Conservation (phyloP, 1,284 basidiomycete genomes). For the Meripilus lineatus region DNA sequence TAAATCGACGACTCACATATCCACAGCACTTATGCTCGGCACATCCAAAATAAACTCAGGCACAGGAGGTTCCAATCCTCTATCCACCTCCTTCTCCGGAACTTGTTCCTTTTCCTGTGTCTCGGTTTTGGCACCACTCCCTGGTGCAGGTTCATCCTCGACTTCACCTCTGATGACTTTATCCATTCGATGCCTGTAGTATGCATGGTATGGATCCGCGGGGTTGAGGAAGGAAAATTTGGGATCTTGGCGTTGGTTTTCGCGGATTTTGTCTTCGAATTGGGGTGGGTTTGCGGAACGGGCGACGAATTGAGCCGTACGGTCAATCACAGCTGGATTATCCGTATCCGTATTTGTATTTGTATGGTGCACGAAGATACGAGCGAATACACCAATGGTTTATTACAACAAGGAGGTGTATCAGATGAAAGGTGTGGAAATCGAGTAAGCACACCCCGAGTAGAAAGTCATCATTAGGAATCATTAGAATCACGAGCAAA, state of each 20-base stretch:
- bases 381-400: conserved; percentile 1
- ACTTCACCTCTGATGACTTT: conserved; percentile 72
- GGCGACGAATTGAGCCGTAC: conserved; percentile 92
- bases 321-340: conserved; percentile 83
- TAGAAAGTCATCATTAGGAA: no score
- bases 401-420: no score
- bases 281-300: conserved; percentile 84
- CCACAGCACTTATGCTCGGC: conserved; percentile 84
- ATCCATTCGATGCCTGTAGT: conserved; percentile 89
- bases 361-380: background rate
- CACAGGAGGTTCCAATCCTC: conserved; percentile 77
- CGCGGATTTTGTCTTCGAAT: conserved; percentile 94
- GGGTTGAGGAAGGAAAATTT: conserved; percentile 96
- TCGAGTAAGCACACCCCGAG: no score
- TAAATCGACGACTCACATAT: conserved; percentile 90
- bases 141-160: conserved; percentile 47
- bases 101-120: conserved; percentile 32
- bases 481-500: conserved; percentile 6
- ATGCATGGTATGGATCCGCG: conserved; percentile 94
- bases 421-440: no score
- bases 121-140: conserved; percentile 41
- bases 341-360: background rate
- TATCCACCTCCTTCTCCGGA: conserved; percentile 38
- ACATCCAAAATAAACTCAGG: conserved; percentile 87
- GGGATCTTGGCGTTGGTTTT: conserved; percentile 90